Evolutionary conservation across 2,329 filamentous ascomycete genomes (phyloP), one percentile per base, ranked within the genome.

Genomic region (Aureobasidium sp.): DNA sequence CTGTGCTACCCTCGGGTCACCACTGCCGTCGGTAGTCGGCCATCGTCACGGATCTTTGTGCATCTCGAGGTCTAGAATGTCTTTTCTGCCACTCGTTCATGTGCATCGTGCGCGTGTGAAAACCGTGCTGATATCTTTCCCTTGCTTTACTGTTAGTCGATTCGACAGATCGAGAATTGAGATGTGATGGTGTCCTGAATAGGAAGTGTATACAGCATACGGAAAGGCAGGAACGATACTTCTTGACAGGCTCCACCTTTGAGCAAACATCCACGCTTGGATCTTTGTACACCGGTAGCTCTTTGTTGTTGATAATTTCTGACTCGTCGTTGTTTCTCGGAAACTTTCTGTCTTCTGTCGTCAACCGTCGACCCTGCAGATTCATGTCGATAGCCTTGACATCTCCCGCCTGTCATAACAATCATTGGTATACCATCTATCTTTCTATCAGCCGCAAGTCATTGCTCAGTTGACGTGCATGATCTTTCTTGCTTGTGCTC

Each of bases 1-100:
- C 27, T 27, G 53, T 57, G 41, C 10, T 7, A 57, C 53, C 39
- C 2, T 25, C 53, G 53, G 53, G 41, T n/a, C 25, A 39, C 37
- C 41, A 25, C 41, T 44, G 37, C 53, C 53, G 53, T 41, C 30
- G 53, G 53, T 44, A 57, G 53, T 34, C 37, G n/a, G 30, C 30
- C 53, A 57, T 45, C 41, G 53, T 45, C 53, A 57, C 53, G 41
- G 53, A 21, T 57, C 29, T 25, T 42, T 54, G 36, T 57, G 53
- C 29, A 53, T 55, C 37, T 32, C 29, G 37, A 36, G 39, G 29
- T 25, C 51, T 54, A 14, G 51, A 54, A 53, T 29, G 7, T 41
- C 1, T 53, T 53, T 14, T 41, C 49, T 53, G 14, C 49, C 34
- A 37, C 25, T 29, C 37, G 34, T 34, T 9, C 14, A n/a, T 39